These are phyloP conservation scores for Stemphylium vesicarium DNA, from an alignment of 2,329 filamentous ascomycete genomes.

Conservation along the genomic window DNA sequence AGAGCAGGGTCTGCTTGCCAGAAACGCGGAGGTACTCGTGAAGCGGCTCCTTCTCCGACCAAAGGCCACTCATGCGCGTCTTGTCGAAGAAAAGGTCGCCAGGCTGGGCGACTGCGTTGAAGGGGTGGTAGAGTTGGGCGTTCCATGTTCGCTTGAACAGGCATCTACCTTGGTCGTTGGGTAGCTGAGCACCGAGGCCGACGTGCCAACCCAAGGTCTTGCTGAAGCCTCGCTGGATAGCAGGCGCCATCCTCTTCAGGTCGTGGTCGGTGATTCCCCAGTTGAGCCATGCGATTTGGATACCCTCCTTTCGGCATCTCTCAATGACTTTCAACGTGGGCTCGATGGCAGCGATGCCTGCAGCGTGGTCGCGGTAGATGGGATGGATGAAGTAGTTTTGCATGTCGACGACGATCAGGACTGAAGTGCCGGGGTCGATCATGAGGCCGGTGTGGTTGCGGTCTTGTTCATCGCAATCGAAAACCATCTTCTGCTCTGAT, in stretches of 20 bases:
- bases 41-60: constrained; percentile 50
- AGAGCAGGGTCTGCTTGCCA: constrained; percentile 52
- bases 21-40: constrained; percentile 50
- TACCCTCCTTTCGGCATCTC: constrained; percentile 49
- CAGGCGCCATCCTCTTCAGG: constrained; percentile 49
- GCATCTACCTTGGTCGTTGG: constrained; percentile 48
- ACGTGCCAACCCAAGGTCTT: constrained; percentile 52
- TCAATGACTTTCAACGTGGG: constrained; percentile 49
- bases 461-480: constrained; percentile 51
- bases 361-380: constrained; percentile 37
- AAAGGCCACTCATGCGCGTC: constrained; percentile 52
- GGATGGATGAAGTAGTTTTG: constrained; percentile 53
- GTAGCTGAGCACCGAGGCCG: constrained; percentile 48
- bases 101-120: constrained; percentile 46
- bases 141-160: constrained; percentile 54
- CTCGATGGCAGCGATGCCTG: constrained; percentile 41
- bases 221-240: constrained; percentile 52
- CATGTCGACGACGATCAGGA: constrained; percentile 53
- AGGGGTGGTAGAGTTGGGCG: constrained; percentile 51
- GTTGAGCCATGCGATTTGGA: constrained; percentile 52
- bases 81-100: constrained; percentile 54
- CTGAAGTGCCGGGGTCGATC: constrained; percentile 49
- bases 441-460: constrained; percentile 49
- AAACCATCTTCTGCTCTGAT: constrained; percentile 44
- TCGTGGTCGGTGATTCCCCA: constrained; percentile 52